Conservation (phyloP, 1,284 basidiomycete species). For the Ceratobasidium sp. region DNA sequence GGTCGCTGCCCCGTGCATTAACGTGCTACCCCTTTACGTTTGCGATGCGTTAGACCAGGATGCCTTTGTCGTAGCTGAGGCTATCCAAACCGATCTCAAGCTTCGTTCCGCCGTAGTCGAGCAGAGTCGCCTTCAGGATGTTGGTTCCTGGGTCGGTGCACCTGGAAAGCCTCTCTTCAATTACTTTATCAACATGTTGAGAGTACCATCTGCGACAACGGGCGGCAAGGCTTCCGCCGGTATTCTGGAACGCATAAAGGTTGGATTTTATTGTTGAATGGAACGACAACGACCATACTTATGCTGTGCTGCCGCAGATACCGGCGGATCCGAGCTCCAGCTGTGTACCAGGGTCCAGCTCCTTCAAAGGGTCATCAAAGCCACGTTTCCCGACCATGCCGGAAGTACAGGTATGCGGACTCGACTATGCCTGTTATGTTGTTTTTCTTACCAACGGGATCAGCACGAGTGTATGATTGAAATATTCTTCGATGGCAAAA, state of each 20-base stretch:
- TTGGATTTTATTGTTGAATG: background rate
- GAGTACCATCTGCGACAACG: slow-evolving; percentile 15
- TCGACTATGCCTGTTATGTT: background rate
- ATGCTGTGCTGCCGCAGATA: background rate
- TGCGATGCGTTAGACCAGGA: slow-evolving; percentile 46
- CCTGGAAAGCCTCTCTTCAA: slow-evolving; percentile 57
- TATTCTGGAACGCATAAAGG: slow-evolving; percentile 40
- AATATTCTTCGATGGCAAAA: slow-evolving; percentile 39
- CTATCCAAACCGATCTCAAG: slow-evolving; percentile 56
- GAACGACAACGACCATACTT: too few species aligned
- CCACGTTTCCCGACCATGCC: slow-evolving; percentile 4
- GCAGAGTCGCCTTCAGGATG: slow-evolving; percentile 57
- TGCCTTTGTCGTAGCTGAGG: slow-evolving; percentile 52
- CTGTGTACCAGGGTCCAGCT: background rate
- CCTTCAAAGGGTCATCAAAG: slow-evolving; percentile 25
- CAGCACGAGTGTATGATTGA: slow-evolving; percentile 41
- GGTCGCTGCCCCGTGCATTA: slow-evolving; percentile 61
- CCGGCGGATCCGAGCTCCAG: slow-evolving; percentile 14
- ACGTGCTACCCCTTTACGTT: slow-evolving; percentile 60
- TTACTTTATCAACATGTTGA: slow-evolving; percentile 60
- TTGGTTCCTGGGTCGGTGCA: slow-evolving; percentile 56
- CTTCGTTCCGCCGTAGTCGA: slow-evolving; percentile 58
- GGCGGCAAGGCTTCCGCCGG: background rate
- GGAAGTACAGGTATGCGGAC: slow-evolving; percentile 24
- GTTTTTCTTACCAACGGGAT: background rate